Conservation (phyloP, 768 basidiomycete genomes). For the Lactarius evosmus region DNA sequence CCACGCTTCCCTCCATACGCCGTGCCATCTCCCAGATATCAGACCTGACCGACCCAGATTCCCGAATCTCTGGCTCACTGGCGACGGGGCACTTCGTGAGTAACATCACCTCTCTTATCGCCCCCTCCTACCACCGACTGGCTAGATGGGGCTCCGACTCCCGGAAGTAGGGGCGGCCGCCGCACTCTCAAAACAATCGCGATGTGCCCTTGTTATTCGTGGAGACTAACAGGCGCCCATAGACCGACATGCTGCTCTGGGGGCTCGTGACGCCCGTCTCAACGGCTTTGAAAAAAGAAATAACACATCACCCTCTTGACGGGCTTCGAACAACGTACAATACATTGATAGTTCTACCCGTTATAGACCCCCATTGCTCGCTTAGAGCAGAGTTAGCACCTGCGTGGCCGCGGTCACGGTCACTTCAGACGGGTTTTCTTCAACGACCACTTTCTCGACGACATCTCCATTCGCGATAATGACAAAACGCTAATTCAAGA, state of each 20-base stretch:
- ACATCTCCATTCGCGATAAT: constrained; percentile 65
- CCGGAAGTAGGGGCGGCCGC: background rate
- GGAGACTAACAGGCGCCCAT: no score
- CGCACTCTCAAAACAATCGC: no score
- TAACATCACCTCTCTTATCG: background rate
- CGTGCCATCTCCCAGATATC: background rate
- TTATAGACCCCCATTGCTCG: background rate
- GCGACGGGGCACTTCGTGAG: background rate
- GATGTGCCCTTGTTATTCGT: no score
- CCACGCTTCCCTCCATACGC: background rate
- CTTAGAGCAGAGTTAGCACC: constrained; percentile 37
- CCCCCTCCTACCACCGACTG: background rate
- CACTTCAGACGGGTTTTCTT: constrained; percentile 39
- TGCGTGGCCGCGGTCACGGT: constrained; percentile 44
- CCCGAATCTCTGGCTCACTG: background rate
- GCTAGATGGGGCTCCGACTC: background rate
- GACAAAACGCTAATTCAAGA: constrained; percentile 50
- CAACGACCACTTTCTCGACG: constrained; percentile 55
- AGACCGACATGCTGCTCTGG: no score
- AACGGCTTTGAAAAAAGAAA: background rate
- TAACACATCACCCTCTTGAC: background rate
- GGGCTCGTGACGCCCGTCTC: background rate
- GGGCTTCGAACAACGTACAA: background rate
- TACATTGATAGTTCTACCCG: background rate
- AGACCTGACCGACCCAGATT: background rate